These are phyloP conservation scores for Plectosphaerella cucumerina DNA, from an alignment of 2,329 filamentous ascomycete genomes.

Conservation along the genomic window DNA sequence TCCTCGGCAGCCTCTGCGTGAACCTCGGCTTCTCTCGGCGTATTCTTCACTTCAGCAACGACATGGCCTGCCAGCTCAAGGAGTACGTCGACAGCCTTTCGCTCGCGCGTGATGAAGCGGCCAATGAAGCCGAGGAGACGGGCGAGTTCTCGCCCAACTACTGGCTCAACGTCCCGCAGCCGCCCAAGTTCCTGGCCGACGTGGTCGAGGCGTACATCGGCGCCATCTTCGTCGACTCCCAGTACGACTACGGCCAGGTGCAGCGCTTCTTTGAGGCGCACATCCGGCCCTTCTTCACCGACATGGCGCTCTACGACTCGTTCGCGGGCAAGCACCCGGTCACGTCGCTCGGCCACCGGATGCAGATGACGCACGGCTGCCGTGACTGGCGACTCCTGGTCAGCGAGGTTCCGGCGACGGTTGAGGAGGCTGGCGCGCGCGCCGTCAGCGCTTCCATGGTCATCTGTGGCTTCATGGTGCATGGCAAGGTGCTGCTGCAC, in stretches of 20 bases:
- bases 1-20: constrained; percentile 78
- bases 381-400: constrained; percentile 50
- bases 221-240: constrained; percentile 85
- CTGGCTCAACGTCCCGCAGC: constrained; percentile 60
- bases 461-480: constrained; percentile 71
- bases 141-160: constrained; percentile 54
- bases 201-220: constrained; percentile 86
- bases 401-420: constrained; percentile 39
- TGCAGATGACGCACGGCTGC: constrained; percentile 65
- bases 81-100: constrained; percentile 56
- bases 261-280: constrained; percentile 72
- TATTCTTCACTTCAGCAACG: constrained; percentile 51
- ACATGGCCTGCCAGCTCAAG: constrained; percentile 39
- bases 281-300: constrained; percentile 72
- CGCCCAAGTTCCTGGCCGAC: constrained; percentile 77
- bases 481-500: constrained; percentile 63
- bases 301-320: constrained; percentile 83
- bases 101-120: constrained; percentile 37
- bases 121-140: constrained; percentile 25
- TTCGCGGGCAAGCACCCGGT: constrained; percentile 86
- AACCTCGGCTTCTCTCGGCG: constrained; percentile 73
- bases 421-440: constrained; percentile 35
- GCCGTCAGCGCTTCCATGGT: constrained; percentile 46
- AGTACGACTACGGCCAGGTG: constrained; percentile 71
- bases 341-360: constrained; percentile 62